Evolutionary conservation across 441 rosid species (phyloP).

Genomic region (Melastoma candidum): DNA sequence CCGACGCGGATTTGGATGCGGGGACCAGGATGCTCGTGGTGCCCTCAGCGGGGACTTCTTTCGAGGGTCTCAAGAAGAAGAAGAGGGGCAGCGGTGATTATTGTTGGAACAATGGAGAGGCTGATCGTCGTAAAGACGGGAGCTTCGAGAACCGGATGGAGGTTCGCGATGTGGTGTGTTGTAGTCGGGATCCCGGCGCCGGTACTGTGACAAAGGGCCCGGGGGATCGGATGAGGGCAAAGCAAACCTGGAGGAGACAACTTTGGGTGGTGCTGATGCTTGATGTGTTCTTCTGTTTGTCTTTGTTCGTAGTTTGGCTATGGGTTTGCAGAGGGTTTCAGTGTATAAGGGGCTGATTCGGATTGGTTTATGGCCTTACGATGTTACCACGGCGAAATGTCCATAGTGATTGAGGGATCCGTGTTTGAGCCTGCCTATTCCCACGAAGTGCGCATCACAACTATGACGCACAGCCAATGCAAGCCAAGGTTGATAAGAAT

Average conservation of each 20-base stretch:
- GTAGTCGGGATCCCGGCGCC: slow-evolving; percentile 30
- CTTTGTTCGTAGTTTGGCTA: slow-evolving; percentile 79
- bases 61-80: slow-evolving; percentile 63
- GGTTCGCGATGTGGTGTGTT: slow-evolving; percentile 27
- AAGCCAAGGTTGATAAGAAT: no score
- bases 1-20: slow-evolving; percentile 32
- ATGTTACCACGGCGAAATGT: no score
- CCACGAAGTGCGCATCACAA: no score
- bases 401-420: no score
- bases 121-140: slow-evolving; percentile 19
- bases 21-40: slow-evolving; percentile 30
- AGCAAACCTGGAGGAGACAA: slow-evolving; percentile 89
- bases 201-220: slow-evolving; percentile 34
- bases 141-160: slow-evolving; percentile 32
- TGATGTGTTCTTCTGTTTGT: slow-evolving; percentile 67
- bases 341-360: slow-evolving; percentile 54
- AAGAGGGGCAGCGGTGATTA: slow-evolving; percentile 31
- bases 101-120: slow-evolving; percentile 20
- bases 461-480: no score
- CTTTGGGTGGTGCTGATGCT: slow-evolving; percentile 75
- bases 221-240: slow-evolving; percentile 57
- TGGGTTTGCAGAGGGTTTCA: slow-evolving; percentile 86
- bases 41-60: slow-evolving; percentile 44
- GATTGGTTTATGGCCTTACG: no score
- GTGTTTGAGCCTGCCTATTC: no score